Evolutionary conservation across 1,284 basidiomycete species (phyloP).

Genomic region (Somion occarium): DNA sequence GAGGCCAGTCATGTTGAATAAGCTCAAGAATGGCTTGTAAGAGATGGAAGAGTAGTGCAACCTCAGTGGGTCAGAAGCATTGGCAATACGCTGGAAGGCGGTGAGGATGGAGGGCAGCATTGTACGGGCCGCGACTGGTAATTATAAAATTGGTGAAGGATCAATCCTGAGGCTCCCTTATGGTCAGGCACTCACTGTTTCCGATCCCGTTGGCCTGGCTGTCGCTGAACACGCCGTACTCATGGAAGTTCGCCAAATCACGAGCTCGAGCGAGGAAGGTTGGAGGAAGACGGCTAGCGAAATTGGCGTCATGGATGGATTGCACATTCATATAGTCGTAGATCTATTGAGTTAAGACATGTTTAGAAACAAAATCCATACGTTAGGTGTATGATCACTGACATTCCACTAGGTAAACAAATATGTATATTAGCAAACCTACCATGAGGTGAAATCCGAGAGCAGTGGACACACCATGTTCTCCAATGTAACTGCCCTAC

Average conservation of each 20-base stretch:
- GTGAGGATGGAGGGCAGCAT: conserved; percentile 41
- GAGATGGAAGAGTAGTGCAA: conserved; percentile 39
- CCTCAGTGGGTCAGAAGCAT: conserved; percentile 38
- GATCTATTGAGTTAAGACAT: conserved; percentile 24
- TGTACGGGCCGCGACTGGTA: conserved; percentile 39
- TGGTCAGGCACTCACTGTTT: conserved; percentile 10
- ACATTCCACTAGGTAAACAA: conserved; percentile 31
- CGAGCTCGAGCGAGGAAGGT: conserved; percentile 35
- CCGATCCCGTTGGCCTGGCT: conserved; percentile 34
- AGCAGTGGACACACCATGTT: conserved; percentile 33
- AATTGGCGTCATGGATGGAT: conserved; percentile 38
- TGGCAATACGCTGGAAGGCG: conserved; percentile 38
- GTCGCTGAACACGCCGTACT: conserved; percentile 44
- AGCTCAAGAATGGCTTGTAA: conserved; percentile 52
- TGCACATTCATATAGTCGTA: conserved; percentile 52
- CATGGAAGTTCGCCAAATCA: conserved; percentile 48
- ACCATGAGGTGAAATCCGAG: neutral
- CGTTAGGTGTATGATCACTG: conserved; percentile 8
- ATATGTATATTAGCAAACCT: neutral
- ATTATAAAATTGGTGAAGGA: too few relatives aligned
- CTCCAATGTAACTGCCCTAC: conserved; percentile 34
- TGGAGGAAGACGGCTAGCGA: conserved; percentile 25
- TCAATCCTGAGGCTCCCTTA: neutral
- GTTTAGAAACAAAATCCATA: neutral
- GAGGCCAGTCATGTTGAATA: conserved; percentile 47